phyloP scores from a whole-genome alignment of 345 rosid species.

The Salix brachista region DNA sequence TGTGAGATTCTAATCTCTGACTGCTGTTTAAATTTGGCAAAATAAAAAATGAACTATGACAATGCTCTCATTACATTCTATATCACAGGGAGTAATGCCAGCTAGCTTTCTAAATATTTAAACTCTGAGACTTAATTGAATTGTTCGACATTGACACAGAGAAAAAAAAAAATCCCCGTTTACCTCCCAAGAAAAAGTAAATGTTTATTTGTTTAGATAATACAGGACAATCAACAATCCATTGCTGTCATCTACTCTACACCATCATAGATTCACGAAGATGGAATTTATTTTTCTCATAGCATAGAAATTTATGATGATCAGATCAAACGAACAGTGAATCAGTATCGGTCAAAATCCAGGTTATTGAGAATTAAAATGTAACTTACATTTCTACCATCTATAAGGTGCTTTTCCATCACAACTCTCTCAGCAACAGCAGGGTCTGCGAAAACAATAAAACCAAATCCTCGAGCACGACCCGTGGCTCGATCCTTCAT shows the following conservation, averaged over 20 bases:
- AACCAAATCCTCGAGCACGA: conserved; percentile 95
- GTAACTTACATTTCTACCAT: conserved; percentile 77
- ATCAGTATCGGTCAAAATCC: conserved; percentile 9
- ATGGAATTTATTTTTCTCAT: not conserved
- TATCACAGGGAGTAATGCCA: not conserved
- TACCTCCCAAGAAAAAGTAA: conserved; percentile 1
- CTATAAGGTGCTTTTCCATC: conserved; percentile 66
- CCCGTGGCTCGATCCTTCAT: conserved; percentile 95
- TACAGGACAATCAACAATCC: not conserved
- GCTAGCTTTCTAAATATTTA: not conserved
- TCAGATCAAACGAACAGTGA: not conserved
- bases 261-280: not conserved
- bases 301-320: not conserved
- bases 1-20: not conserved
- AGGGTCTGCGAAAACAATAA: conserved; percentile 79
- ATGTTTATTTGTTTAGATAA: not conserved
- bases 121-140: not conserved
- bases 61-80: not conserved
- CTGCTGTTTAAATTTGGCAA: not conserved
- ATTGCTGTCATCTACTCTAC: not conserved
- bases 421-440: conserved; percentile 75
- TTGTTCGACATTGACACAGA: conserved; percentile 12
- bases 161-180: conserved; percentile 8
- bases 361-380: conserved; percentile 1
- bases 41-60: not conserved